These are phyloP conservation scores for Graphiopsis chlorocephala DNA, from an alignment of 2,329 filamentous ascomycete genomes.

Conservation along the genomic window DNA sequence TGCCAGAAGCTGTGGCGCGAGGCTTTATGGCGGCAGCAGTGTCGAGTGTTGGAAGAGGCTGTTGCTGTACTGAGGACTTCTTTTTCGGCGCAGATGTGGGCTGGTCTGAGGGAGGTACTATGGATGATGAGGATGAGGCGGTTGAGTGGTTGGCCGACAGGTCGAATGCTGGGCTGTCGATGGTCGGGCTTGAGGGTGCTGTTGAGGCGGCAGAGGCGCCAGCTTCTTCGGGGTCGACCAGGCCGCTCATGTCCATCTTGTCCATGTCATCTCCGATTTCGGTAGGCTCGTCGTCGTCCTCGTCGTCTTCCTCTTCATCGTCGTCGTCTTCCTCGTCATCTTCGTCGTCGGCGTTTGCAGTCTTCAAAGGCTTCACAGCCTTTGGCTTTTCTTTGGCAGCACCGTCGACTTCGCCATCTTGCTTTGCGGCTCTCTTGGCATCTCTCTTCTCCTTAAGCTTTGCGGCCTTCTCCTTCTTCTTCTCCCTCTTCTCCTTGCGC, in stretches of 20 bases:
- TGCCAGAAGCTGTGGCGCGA: constrained; percentile 23
- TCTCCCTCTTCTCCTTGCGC: constrained; percentile 26
- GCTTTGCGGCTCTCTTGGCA: constrained; percentile 45
- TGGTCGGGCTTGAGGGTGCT: constrained; percentile 35
- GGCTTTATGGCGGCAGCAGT: constrained; percentile 3
- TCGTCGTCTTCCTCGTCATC: constrained; percentile 21
- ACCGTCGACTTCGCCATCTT: constrained; percentile 38
- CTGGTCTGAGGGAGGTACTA: constrained; percentile 36
- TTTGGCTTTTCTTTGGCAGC: constrained; percentile 42
- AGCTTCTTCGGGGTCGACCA: constrained; percentile 20
- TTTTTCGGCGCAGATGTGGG: constrained; percentile 17
- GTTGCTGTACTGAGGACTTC: constrained; percentile 17
- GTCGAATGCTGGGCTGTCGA: constrained; percentile 42
- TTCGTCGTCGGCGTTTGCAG: constrained; percentile 1
- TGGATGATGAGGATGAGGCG: constrained; percentile 48
- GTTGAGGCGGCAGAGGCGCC: constrained; percentile 32
- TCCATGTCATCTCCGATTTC: constrained; percentile 29
- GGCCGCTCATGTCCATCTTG: constrained; percentile 34
- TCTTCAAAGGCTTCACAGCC: constrained; percentile 37
- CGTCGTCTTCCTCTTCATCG: constrained; percentile 25
- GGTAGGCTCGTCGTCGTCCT: constrained; percentile 25
- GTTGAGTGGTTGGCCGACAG: constrained; percentile 39
- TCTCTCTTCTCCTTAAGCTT: constrained; percentile 44
- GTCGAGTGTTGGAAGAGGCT: constrained; percentile 6
- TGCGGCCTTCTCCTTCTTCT: constrained; percentile 39